Evolutionary conservation across 441 rosid species (phyloP), one percentile per base, ranked within the genome.

Genomic region (Adansonia grandidieri): DNA sequence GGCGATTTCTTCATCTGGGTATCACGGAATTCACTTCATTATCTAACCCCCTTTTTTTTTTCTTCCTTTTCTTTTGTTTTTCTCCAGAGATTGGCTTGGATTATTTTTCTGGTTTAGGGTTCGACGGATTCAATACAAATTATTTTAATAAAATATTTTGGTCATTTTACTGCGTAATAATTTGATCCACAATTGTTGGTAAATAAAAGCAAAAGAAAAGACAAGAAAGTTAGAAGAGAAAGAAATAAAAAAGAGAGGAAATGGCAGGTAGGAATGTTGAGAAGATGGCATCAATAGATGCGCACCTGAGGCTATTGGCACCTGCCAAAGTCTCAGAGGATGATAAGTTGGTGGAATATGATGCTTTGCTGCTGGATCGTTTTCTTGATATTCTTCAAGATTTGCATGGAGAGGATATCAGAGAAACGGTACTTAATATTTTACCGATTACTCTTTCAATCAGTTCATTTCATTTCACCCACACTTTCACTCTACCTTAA

Each of bases 301-400:
- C 97, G 8, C 98, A 91, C 74, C 85, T 96, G 53, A 86, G 98
- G 90, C 91, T 88, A 15, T 82, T 94, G 75, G 97, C 87, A 2
- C 98, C 98, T 10, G 77, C 80, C 13, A 94, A 91, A 77, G 96
- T 94, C 62, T 87, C 92, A 13, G 98, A 94, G 57, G 98, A 94
- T 78, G 98, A 94, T 84, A 94, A 94, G 81, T 72, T 94, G 77
- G 90, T 94, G 9, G 97, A 94, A 89, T 94, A 92, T 74, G 98
- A 94, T 79, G 98, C 97, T 78, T 77, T 94, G 81, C 81, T 94
- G 19, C 61, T 94, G 80, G 97, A 93, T 84, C 89, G 96, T 5
- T 94, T 94, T 79, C 97, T 94, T 4, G 97, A 93, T 76, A 94
- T 94, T 75, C 91, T 94, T 73, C 98, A 94, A 78, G 93, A 90